Evolutionary conservation across 768 basidiomycete species (phyloP), one percentile per base, ranked within the genome.

Genomic region (Lactarius sanguifluus): DNA sequence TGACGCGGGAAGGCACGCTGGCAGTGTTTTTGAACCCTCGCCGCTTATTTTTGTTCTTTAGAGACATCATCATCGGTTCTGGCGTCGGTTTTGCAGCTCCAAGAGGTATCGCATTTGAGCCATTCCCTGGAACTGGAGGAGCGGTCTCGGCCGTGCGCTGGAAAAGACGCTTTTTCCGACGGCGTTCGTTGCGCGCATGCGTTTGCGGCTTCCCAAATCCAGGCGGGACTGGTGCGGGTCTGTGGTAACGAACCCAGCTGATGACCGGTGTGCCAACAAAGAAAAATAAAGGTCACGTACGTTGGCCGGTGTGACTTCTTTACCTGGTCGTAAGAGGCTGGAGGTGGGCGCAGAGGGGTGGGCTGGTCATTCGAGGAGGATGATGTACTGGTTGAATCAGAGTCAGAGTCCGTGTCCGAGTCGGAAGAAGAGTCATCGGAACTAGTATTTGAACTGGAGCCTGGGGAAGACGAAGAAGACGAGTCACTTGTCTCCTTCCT

Each of bases 1-100:
- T 76, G 64, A 90, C 87, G 75, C 85, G 89, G 45, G 77, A 72
- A 40, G 74, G 81, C 69, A 75, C 76, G 57, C 75, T 69, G 75
- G 87, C 79, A 8, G 83, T 76, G 58, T 83, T 78, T 70, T 82
- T 86, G 75, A 88, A 90, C 23, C 85, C 86, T 64, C 84, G 87
- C 55, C 83, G 84, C 75, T 91, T 92, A 75, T 90, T 91, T 75
- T 89, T 91, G 74, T 89, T 91, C 54, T 83, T 80, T 25, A 90
- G 75, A 0, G 84, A 84, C 50, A 83, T 78, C 83, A 86, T 76
- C 68, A 75, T 66, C 73, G 55, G 80, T 66, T 64, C 71, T 68
- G 64, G 50, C 13, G 57, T 16, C 2, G 57, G 18, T n/a, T 54
- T 65, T 30, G 68, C 58, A 6, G 64, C 16, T 47, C 82, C 82